phyloP scores from a whole-genome alignment of 108 stramenopile species.

The Phaeodactylum tricornutum region DNA sequence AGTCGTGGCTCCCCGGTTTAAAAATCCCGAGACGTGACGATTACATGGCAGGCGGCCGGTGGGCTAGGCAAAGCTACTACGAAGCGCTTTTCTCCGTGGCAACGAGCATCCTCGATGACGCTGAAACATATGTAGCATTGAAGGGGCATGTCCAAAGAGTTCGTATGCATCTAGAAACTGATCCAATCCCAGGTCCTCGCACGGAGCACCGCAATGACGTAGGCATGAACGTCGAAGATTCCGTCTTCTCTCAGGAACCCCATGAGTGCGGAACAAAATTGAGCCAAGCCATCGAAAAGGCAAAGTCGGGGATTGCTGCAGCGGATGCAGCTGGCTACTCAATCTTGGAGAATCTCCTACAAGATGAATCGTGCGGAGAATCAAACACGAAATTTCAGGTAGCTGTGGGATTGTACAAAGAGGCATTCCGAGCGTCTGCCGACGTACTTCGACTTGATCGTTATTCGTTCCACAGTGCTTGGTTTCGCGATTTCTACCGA shows the following conservation, averaged over 20 bases:
- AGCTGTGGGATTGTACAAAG: constrained; percentile 39
- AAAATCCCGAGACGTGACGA: constrained; percentile 75
- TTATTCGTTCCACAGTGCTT: constrained; percentile 63
- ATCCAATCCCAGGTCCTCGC: constrained; percentile 57
- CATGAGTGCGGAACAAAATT: constrained; percentile 33
- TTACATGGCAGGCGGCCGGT: constrained; percentile 83
- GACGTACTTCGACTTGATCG: constrained; percentile 63
- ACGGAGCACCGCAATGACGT: constrained; percentile 6
- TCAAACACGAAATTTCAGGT: constrained; percentile 18
- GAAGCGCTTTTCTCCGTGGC: constrained; percentile 73
- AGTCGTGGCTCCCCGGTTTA: constrained; percentile 79
- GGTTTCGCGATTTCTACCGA: constrained; percentile 75
- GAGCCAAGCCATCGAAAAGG: constrained; percentile 22
- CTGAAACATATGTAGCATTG: constrained; percentile 70
- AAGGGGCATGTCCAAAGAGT: constrained; percentile 72
- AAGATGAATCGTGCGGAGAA: constrained; percentile 25
- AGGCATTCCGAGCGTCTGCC: constrained; percentile 62
- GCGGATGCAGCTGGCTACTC: constrained; percentile 43
- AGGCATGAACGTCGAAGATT: not conserved
- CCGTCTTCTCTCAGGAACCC: constrained; percentile 12
- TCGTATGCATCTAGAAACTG: constrained; percentile 53
- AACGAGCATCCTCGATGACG: constrained; percentile 69
- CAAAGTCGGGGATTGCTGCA: constrained; percentile 27
- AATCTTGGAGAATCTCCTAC: constrained; percentile 21
- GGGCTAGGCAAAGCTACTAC: constrained; percentile 86